These are phyloP conservation scores for Kondoa subrosea DNA, from an alignment of 768 basidiomycete genomes.

Conservation along the genomic window DNA sequence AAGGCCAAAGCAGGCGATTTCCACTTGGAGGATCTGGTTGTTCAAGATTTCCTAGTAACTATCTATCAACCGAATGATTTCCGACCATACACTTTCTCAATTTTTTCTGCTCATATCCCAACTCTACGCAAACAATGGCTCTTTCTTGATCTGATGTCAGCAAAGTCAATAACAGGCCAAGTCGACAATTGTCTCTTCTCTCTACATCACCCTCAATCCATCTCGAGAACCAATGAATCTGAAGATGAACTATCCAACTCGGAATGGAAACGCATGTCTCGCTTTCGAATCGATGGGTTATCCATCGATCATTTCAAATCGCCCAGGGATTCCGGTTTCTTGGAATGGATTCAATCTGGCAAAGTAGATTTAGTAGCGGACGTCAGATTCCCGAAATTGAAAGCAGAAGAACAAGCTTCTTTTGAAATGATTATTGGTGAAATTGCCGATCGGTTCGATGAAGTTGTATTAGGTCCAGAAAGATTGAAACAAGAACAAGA, in stretches of 20 bases:
- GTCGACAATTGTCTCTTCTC: slow-evolving; percentile 96
- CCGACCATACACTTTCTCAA: slow-evolving; percentile 75
- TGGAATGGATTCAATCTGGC: slow-evolving; percentile 95
- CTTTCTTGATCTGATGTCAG: slow-evolving; percentile 85
- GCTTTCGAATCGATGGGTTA: slow-evolving; percentile 90
- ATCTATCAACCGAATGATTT: slow-evolving; percentile 86
- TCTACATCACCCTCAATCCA: slow-evolving; percentile 85
- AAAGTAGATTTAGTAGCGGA: slow-evolving; percentile 93
- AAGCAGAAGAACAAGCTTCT: slow-evolving; percentile 45
- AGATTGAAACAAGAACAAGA: background rate
- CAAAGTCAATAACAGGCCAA: slow-evolving; percentile 91
- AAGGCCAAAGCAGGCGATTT: slow-evolving; percentile 63
- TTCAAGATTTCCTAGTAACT: slow-evolving; percentile 85
- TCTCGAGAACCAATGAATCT: slow-evolving; percentile 54
- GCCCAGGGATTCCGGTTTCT: slow-evolving; percentile 59
- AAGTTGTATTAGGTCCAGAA: slow-evolving; percentile 11
- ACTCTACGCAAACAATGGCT: slow-evolving; percentile 80
- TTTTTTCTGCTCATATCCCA: slow-evolving; percentile 78
- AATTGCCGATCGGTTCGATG: slow-evolving; percentile 67
- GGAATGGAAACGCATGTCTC: slow-evolving; percentile 71
- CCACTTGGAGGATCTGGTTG: slow-evolving; percentile 67
- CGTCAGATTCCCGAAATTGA: slow-evolving; percentile 84
- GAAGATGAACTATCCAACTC: slow-evolving; percentile 70
- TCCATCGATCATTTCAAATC: slow-evolving; percentile 88
- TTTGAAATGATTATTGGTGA: slow-evolving; percentile 74